Evolutionary conservation across 345 rosid species (phyloP).

Genomic region (Cardamine occulta): DNA sequence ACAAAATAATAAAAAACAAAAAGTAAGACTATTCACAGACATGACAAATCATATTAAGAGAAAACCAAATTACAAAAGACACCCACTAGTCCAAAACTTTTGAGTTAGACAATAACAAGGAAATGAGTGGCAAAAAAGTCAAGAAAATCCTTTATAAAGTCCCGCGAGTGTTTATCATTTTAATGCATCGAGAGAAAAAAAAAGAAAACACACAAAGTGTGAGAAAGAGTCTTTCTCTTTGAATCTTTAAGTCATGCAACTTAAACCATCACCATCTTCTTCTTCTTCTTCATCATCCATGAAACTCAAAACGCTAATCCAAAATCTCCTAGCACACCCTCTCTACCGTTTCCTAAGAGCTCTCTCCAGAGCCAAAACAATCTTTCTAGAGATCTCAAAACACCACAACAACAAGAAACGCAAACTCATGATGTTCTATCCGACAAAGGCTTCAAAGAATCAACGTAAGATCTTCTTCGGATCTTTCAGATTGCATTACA

Average conservation of each 20-base stretch:
- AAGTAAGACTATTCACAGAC: neutral
- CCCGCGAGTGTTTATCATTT: conserved; percentile 47
- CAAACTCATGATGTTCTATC: conserved; percentile 46
- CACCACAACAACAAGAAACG: conserved; percentile 42
- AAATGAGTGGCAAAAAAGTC: conserved; percentile 42
- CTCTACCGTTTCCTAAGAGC: conserved; percentile 62
- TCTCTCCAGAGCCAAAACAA: conserved; percentile 62
- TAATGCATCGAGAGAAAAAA: conserved; percentile 15
- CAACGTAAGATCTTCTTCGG: conserved; percentile 72
- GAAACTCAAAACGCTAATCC: conserved; percentile 70
- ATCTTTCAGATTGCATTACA: conserved; percentile 84
- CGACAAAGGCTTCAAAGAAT: conserved; percentile 49
- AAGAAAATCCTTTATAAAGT: conserved; percentile 51
- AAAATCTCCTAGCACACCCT: conserved; percentile 63
- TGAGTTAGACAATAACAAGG: conserved; percentile 2
- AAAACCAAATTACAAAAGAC: conserved; percentile 32
- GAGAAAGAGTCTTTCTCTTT: conserved; percentile 32
- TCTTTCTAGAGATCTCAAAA: conserved; percentile 51
- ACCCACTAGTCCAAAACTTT: conserved; percentile 23
- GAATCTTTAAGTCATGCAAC: conserved; percentile 33
- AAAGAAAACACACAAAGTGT: conserved; percentile 29
- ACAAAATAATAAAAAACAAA: neutral
- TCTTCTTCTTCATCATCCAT: conserved; percentile 48
- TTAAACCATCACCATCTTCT: conserved; percentile 36
- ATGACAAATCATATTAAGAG: conserved; percentile 4